phyloP scores from a whole-genome alignment of 106 monocot genomes.

The Posidonia australis region DNA sequence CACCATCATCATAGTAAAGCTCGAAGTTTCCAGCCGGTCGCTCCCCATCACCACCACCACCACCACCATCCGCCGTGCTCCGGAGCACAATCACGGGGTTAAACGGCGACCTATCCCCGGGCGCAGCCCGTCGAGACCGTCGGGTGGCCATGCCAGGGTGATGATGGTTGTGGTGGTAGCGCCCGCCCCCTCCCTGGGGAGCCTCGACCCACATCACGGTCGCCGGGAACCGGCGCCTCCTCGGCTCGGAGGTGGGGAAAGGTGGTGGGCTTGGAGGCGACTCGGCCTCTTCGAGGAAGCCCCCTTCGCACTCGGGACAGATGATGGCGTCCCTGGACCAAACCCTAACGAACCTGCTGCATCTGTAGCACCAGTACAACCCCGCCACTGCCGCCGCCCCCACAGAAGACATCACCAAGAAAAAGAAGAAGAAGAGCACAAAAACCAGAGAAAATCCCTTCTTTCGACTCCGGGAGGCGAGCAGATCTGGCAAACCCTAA shows the following conservation, averaged over 20 bases:
- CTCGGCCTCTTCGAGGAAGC: conserved; percentile 18
- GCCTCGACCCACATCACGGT: conserved; percentile 9
- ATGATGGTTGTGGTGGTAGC: background rate
- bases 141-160: background rate
- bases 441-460: background rate
- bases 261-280: conserved; percentile 5
- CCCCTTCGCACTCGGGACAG: conserved; percentile 18
- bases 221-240: conserved; percentile 4
- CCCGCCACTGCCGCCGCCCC: conserved; percentile 1
- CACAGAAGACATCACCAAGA: conserved; percentile 4
- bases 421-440: background rate
- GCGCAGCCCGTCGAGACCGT: background rate
- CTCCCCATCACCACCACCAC: background rate
- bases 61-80: conserved; percentile 3
- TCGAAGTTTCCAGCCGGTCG: conserved; percentile 10
- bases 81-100: conserved; percentile 30
- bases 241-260: conserved; percentile 3
- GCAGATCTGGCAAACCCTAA: no score
- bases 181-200: background rate
- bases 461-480: no score
- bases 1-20: conserved; percentile 25
- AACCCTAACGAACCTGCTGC: conserved; percentile 24
- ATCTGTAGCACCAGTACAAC: conserved; percentile 29
- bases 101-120: conserved; percentile 19
- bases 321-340: conserved; percentile 6